Conservation (phyloP, 2,329 filamentous ascomycete species). For the Botryotinia globosa region DNA sequence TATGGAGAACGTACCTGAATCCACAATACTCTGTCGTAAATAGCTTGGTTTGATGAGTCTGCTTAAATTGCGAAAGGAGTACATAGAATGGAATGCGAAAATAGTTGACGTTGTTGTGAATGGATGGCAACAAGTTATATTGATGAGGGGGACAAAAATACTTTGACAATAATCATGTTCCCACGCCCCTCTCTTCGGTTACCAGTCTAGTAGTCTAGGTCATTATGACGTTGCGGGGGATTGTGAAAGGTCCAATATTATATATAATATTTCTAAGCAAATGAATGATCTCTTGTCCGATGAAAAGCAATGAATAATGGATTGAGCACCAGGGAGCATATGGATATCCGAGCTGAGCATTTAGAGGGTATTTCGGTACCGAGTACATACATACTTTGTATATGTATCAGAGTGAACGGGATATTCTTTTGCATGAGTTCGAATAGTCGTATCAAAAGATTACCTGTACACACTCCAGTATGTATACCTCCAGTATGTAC, state of each 20-base stretch:
- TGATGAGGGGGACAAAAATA: neutral
- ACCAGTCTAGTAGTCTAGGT: neutral
- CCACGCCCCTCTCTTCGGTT: neutral
- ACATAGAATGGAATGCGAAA: slow-evolving; percentile 25
- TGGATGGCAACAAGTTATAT: neutral
- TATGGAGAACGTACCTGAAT: slow-evolving; percentile 27
- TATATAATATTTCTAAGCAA: neutral
- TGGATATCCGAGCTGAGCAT: neutral
- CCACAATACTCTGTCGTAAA: slow-evolving; percentile 24
- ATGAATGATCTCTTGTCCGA: neutral
- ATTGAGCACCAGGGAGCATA: too few species aligned
- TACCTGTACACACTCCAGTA: too few species aligned
- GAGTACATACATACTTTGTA: neutral
- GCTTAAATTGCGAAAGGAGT: slow-evolving; percentile 27
- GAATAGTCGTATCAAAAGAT: too few species aligned
- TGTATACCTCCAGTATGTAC: neutral
- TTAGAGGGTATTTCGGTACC: neutral
- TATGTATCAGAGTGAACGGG: too few species aligned
- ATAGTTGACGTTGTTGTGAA: neutral
- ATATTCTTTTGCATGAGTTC: too few species aligned
- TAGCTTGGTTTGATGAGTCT: slow-evolving; percentile 28
- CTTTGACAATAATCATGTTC: neutral
- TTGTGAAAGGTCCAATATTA: neutral
- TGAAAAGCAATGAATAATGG: neutral
- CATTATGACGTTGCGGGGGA: neutral